These are phyloP conservation scores for Parmales sp. DNA, from an alignment of 108 stramenopile species.

Conservation along the genomic window DNA sequence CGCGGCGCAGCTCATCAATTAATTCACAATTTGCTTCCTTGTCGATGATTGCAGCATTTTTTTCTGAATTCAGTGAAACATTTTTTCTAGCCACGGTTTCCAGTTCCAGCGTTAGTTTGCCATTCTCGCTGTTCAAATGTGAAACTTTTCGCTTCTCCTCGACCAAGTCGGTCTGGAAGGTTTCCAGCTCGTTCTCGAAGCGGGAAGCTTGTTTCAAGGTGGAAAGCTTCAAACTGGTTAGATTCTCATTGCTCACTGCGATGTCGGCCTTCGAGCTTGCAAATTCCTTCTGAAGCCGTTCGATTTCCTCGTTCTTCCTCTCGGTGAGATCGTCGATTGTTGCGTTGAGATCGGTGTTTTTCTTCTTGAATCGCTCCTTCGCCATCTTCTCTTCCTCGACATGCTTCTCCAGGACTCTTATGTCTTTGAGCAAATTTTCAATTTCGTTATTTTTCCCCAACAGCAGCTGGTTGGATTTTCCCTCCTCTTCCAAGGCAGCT, in stretches of 20 bases:
- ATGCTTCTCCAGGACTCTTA: no score
- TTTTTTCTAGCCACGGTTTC: background rate
- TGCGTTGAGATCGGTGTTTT: background rate
- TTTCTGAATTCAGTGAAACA: background rate
- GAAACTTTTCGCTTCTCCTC: background rate
- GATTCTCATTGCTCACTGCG: background rate
- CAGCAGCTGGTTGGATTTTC: no score
- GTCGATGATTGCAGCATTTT: background rate
- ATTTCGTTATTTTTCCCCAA: no score
- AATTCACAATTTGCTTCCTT: background rate
- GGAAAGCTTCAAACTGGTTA: background rate
- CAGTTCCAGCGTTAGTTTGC: background rate
- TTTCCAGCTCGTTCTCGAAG: background rate
- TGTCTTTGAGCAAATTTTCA: no score
- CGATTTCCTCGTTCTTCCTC: no score
- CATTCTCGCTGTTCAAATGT: background rate
- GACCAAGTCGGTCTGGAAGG: background rate
- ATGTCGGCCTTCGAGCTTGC: background rate
- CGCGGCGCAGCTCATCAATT: background rate
- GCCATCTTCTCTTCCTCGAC: no score
- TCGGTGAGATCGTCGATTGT: no score
- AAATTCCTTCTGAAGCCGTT: background rate
- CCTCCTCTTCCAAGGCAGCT: no score
- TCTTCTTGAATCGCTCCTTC: background rate
- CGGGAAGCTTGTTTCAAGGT: background rate